Evolutionary conservation across 2,329 filamentous ascomycete genomes (phyloP), one percentile per base, ranked within the genome.

Genomic region (Ophiostoma fasciatum): DNA sequence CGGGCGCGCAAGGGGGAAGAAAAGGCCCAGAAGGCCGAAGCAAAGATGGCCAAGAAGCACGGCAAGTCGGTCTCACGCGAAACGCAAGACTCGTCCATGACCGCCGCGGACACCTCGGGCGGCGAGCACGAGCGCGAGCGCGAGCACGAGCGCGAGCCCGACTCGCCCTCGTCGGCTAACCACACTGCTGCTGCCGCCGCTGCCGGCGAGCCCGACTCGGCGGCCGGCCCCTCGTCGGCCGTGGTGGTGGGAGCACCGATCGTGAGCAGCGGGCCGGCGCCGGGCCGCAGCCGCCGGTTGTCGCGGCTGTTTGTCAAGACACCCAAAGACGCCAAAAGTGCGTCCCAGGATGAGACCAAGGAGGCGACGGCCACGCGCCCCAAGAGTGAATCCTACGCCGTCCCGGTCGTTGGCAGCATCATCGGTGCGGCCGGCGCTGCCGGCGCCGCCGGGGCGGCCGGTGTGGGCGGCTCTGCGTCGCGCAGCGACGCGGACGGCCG

Each of bases 21-120:
- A n/a, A 37, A 32, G 13, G 38, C 38, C 2, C 57, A 54, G 34
- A 64, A 59, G 42, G 55, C 57, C 1, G 64, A 68, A 44, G 59
- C 66, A 39, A 68, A 66, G 47, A 31, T 31, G 1, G 34, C 26
- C 12, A 35, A 37, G 28, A 37, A 30, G 28, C 19, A 21, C 8
- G 29, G 27, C 6, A 31, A 25, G 21, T n/a, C n/a, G n/a, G n/a
- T n/a, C n/a, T n/a, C n/a, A n/a, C n/a, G n/a, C n/a, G n/a, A n/a
- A n/a, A n/a, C n/a, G n/a, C n/a, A n/a, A n/a, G n/a, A n/a, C n/a
- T n/a, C n/a, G n/a, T 19, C 22, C 17, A 22, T 14, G 29, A 19
- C 29, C 4, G 28, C 28, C n/a, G 29, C 15, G 10, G 35, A 18
- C 9, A 23, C 14, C n/a, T 2, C 26, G 10, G 22, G 17, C 3